Conservation (phyloP, 1,284 basidiomycete genomes). For the Amylostereum areolatum region DNA sequence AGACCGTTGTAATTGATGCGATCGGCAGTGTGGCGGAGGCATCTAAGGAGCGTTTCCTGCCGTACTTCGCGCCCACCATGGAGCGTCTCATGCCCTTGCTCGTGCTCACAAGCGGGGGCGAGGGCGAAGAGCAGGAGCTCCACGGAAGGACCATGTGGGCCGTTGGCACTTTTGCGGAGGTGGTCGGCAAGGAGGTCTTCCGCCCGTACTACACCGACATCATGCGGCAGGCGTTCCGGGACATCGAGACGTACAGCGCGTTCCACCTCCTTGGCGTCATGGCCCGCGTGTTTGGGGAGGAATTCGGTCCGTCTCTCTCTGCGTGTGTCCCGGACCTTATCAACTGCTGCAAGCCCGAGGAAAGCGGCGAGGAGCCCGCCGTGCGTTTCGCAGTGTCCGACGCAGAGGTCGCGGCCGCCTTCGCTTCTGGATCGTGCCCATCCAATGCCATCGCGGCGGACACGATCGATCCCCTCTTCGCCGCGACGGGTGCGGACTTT, state of each 20-base stretch:
- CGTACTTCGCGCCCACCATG: conserved; percentile 95
- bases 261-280: conserved; percentile 99
- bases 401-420: conserved; percentile 47
- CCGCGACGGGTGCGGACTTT: conserved; percentile 80
- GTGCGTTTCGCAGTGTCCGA: conserved; percentile 41
- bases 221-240: conserved; percentile 95
- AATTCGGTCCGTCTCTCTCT: conserved; percentile 86
- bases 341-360: conserved; percentile 80
- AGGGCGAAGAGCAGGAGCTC: conserved; percentile 89
- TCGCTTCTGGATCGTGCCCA: conserved; percentile 70
- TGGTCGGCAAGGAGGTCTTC: conserved; percentile 93
- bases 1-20: conserved; percentile 94
- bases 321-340: conserved; percentile 86
- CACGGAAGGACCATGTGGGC: conserved; percentile 98
- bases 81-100: conserved; percentile 84
- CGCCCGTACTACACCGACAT: conserved; percentile 92
- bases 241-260: conserved; percentile 85
- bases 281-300: no score
- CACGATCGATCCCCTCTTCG: conserved; percentile 90
- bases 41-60: conserved; percentile 86
- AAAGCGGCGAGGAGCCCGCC: conserved; percentile 62
- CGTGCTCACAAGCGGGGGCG: conserved; percentile 70
- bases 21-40: conserved; percentile 98
- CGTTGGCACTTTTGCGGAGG: conserved; percentile 96
- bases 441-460: conserved; percentile 88